Evolutionary conservation across 2,329 filamentous ascomycete species (phyloP).

Genomic region (Dissoconium aciculare): DNA sequence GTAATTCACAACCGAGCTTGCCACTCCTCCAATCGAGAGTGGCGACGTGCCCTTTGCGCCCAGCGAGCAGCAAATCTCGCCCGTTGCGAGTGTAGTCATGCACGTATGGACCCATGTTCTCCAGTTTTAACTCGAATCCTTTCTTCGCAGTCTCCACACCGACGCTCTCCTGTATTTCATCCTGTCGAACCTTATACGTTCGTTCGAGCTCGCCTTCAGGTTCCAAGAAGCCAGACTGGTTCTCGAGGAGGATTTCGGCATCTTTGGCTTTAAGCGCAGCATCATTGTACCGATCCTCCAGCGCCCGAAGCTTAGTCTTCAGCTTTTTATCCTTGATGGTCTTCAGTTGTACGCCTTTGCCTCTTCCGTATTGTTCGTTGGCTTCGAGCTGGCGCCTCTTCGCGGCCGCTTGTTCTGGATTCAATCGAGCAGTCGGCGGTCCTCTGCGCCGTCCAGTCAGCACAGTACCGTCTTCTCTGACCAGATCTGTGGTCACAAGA

Average conservation of each 20-base stretch:
- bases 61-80: constrained; percentile 67
- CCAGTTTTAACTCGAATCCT: constrained; percentile 75
- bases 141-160: constrained; percentile 79
- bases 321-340: constrained; percentile 79
- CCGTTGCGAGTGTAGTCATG: constrained; percentile 86
- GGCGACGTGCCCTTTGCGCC: constrained; percentile 85
- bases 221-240: constrained; percentile 72
- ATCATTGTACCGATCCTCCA: constrained; percentile 71
- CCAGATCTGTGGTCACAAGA: constrained; percentile 17
- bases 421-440: constrained; percentile 19
- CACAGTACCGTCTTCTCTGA: constrained; percentile 15
- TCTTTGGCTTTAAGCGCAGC: constrained; percentile 78
- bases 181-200: constrained; percentile 84
- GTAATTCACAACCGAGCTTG: constrained; percentile 78
- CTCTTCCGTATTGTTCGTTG: constrained; percentile 60
- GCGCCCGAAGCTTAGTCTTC: constrained; percentile 57
- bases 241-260: constrained; percentile 85
- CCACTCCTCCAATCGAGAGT: constrained; percentile 94
- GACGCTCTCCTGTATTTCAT: constrained; percentile 63
- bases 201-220: constrained; percentile 75
- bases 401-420: constrained; percentile 20
- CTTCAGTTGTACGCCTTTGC: constrained; percentile 56
- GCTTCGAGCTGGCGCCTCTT: constrained; percentile 24
- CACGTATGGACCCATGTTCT: constrained; percentile 70
- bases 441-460: constrained; percentile 13